A percentile compares a stretch with the other conserved stretches of the same genome.
These are phyloP conservation scores for Zygosaccharomyces pseudobailii DNA, from an alignment of 1,139 yeast species.

Conservation along the genomic window DNA sequence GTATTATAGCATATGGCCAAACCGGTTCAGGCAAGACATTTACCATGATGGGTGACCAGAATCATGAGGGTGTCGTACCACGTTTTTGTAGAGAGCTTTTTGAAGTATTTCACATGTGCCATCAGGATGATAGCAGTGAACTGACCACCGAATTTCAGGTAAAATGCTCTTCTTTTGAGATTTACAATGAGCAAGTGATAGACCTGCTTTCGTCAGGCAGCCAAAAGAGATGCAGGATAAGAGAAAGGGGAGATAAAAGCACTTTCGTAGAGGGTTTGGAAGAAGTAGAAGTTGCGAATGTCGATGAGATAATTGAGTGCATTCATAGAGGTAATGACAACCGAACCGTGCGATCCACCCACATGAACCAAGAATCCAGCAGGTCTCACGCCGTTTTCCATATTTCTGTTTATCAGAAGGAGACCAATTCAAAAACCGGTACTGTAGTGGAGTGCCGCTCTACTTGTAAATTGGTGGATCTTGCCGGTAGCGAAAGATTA, in stretches of 20 bases:
- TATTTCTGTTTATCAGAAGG: slow-evolving; percentile 47
- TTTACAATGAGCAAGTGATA: slow-evolving; percentile 69
- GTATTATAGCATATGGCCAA: slow-evolving; percentile 92
- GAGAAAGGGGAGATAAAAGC: slow-evolving; percentile 13
- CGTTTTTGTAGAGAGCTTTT: slow-evolving; percentile 14
- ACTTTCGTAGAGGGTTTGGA: slow-evolving; percentile 14
- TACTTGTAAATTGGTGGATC: slow-evolving; percentile 55
- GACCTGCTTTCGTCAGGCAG: slow-evolving; percentile 48
- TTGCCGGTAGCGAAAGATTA: slow-evolving; percentile 82
- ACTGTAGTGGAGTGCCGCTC: slow-evolving; percentile 51
- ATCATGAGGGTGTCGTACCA: slow-evolving; percentile 65
- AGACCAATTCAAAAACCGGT: slow-evolving; percentile 42
- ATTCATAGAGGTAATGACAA: slow-evolving; percentile 47
- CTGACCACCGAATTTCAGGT: slow-evolving; percentile 8
- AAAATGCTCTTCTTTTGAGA: slow-evolving; percentile 46
- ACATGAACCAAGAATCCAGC: slow-evolving; percentile 67
- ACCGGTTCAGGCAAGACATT: slow-evolving; percentile 91
- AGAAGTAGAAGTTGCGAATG: slow-evolving; percentile 7
- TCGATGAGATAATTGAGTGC: slow-evolving; percentile 29
- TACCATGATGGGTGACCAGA: slow-evolving; percentile 66
- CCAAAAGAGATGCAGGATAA: slow-evolving; percentile 10
- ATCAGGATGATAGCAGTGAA: slow-evolving; percentile 5
- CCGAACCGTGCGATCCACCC: slow-evolving; percentile 72
- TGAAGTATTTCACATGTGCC: slow-evolving; percentile 10
- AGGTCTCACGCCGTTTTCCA: slow-evolving; percentile 65